These are phyloP conservation scores for Polychytrium aggregatum DNA, from an alignment of 192 early-diverging fungal genomes.

Conservation along the genomic window DNA sequence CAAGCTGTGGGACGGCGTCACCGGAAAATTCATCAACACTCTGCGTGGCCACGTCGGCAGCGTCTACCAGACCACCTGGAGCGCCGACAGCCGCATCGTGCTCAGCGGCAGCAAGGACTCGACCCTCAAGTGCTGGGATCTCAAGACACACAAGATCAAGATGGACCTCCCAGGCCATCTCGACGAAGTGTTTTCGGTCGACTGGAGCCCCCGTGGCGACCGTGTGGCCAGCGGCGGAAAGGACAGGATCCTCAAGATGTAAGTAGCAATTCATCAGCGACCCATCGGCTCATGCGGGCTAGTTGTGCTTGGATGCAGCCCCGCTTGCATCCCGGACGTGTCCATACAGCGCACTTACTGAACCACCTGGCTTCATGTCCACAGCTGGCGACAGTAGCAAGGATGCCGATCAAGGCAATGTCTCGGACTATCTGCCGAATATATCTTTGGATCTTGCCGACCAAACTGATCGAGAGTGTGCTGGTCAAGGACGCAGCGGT, in stretches of 20 bases:
- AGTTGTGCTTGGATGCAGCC: too few relatives aligned
- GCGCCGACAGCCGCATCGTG: slow-evolving; percentile 83
- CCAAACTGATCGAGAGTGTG: too few relatives aligned
- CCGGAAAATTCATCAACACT: slow-evolving; percentile 78
- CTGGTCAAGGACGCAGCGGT: too few relatives aligned
- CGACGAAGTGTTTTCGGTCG: slow-evolving; percentile 89
- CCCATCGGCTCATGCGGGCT: too few relatives aligned
- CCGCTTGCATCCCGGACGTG: too few relatives aligned
- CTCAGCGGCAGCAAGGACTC: slow-evolving; percentile 84
- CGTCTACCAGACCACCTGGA: slow-evolving; percentile 95
- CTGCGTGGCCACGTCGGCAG: slow-evolving; percentile 91
- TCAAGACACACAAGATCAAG: slow-evolving; percentile 83
- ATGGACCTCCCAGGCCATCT: slow-evolving; percentile 91
- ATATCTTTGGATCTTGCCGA: too few relatives aligned
- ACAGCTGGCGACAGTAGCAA: too few relatives aligned
- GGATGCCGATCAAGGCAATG: too few relatives aligned
- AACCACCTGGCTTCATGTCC: too few relatives aligned
- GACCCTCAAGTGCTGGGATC: slow-evolving; percentile 88
- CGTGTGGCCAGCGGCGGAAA: slow-evolving; percentile 88
- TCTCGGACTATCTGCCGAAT: too few relatives aligned
- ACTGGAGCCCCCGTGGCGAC: slow-evolving; percentile 89
- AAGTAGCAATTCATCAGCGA: too few relatives aligned
- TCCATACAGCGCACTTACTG: too few relatives aligned
- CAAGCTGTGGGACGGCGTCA: slow-evolving; percentile 89
- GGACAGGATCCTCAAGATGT: slow-evolving; percentile 85